Base-by-base conservation (phyloP, 352 stramenopile genomes). In the Elongisporangium undulatum region DNA sequence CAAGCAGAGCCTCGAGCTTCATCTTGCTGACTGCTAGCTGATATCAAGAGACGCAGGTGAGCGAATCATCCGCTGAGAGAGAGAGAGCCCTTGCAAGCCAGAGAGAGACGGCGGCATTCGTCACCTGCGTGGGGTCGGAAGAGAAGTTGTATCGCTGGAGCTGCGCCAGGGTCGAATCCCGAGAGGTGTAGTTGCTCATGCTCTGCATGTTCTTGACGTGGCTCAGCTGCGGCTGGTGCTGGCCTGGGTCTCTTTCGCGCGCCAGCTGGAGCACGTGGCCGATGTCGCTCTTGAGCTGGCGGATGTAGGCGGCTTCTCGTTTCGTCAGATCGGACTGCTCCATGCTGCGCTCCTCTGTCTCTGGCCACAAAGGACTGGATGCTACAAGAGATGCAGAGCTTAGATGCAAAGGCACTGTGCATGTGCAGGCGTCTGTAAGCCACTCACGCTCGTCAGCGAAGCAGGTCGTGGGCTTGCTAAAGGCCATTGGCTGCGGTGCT, bases 181-280 rank as follows among this genome's bases (percentile, higher is more conserved):
- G 22, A 41, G 29, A 41, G 8, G 5, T 13, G 39, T 59, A 13
- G 29, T 22, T 73, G 1, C 79, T 75, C n/a, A 87, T 79, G n/a
- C 57, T 75, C 17, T 82, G 65, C n/a, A 89, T 53, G 24, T 85
- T 79, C 53, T 87, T 87, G 20, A 87, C 68, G 50, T 87, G 79
- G 21, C 71, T 79, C 54, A 74, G 68, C 5, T 41, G 29, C 29
- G 5, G 8, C 9, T 41, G 29, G 8, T 41, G 29, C 1, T 41
- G 29, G 8, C 29, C 13, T 13, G 29, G 13, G 9, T 41, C 9
- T 41, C 29, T 41, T 9, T 41, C 29, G 4, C 29, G 29, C 4
- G 29, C 13, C 29, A 41, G 13, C 29, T 15, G 29, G 13, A 4
- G 8, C 29, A 41, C 29, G 4, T 41, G 29, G 4, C 5, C 8